These are phyloP conservation scores for Gracilaria domingensis DNA, from an alignment of 23 red algal genomes.

Conservation along the genomic window DNA sequence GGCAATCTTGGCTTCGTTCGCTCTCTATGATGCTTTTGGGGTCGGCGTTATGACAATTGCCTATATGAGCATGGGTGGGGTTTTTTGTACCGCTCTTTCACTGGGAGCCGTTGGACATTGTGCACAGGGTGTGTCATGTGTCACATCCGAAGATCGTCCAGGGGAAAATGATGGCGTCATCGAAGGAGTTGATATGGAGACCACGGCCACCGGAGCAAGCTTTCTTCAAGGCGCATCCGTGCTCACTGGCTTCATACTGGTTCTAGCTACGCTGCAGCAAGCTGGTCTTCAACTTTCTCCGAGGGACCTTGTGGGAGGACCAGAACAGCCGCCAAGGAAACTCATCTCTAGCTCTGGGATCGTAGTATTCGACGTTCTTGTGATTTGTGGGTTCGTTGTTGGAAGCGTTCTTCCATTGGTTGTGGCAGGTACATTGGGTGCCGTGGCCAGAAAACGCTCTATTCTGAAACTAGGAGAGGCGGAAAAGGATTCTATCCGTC, in stretches of 20 bases:
- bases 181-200: neutral
- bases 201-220: conserved; percentile 5
- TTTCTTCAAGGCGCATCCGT: conserved; percentile 31
- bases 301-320: conserved; percentile 52
- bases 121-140: neutral
- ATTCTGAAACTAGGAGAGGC: neutral
- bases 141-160: neutral
- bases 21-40: conserved; percentile 79
- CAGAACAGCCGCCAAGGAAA: conserved; percentile 52
- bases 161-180: neutral
- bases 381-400: neutral
- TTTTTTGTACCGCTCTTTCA: neutral
- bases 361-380: neutral
- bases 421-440: neutral
- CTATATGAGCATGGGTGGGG: conserved; percentile 57
- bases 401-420: neutral
- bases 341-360: neutral
- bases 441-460: neutral
- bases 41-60: conserved; percentile 72
- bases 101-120: neutral
- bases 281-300: conserved; percentile 19
- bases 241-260: conserved; percentile 31
- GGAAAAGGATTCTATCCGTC: neutral
- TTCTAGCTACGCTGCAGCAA: conserved; percentile 67
- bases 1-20: conserved; percentile 66